Conservation (phyloP, 176 grass and related monocot genomes). For the Alopecurus myosuroides region DNA sequence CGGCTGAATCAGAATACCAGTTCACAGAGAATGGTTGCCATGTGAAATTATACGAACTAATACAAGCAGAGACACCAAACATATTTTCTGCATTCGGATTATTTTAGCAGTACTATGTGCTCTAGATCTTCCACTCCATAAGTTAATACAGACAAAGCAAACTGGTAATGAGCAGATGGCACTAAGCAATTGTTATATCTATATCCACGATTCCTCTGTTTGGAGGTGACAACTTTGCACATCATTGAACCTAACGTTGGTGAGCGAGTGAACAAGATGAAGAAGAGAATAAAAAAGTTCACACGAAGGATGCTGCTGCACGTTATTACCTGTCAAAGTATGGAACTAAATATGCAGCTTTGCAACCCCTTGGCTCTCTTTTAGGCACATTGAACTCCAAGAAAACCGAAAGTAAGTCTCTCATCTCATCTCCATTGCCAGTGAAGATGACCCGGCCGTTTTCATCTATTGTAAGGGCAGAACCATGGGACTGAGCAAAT, state of each 20-base stretch:
- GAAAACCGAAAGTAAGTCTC: constrained; percentile 44
- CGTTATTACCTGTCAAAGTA: constrained; percentile 66
- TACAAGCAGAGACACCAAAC: neutral
- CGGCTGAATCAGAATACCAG: neutral
- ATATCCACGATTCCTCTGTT: neutral
- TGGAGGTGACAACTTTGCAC: neutral
- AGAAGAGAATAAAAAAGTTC: neutral
- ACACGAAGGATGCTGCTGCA: neutral
- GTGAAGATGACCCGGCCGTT: constrained; percentile 51
- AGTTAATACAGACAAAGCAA: neutral
- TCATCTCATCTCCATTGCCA: constrained; percentile 53
- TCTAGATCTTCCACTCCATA: neutral
- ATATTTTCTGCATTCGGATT: neutral
- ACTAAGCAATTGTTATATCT: neutral
- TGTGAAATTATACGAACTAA: neutral
- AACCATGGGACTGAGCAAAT: constrained; percentile 36
- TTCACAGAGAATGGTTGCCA: neutral
- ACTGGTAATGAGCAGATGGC: neutral
- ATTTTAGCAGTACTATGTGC: neutral
- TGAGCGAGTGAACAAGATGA: neutral
- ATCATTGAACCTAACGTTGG: neutral
- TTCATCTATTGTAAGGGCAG: constrained; percentile 35
- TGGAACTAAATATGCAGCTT: constrained; percentile 66
- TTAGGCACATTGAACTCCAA: constrained; percentile 48
- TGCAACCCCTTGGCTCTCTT: constrained; percentile 42